phyloP scores from a whole-genome alignment of 106 monocot species.

The Posidonia australis region DNA sequence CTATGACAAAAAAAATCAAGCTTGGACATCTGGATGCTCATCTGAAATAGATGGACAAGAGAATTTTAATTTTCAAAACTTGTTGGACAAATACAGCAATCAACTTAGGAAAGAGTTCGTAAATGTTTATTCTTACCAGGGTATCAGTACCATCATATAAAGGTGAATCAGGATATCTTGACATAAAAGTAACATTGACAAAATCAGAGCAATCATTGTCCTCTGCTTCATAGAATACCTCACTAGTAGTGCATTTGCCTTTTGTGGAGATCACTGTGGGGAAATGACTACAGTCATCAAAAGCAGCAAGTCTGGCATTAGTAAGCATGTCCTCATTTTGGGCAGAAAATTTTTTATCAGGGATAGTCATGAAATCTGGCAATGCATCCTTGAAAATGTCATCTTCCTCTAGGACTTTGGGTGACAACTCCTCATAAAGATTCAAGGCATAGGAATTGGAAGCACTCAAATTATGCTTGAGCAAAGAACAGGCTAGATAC shows the following conservation, averaged over 20 bases:
- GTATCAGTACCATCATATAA: conserved; percentile 84
- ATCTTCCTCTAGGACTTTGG: conserved; percentile 50
- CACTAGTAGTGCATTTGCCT: conserved; percentile 22
- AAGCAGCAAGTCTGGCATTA: conserved; percentile 2
- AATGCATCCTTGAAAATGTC: conserved; percentile 83
- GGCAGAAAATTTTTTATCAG: conserved; percentile 37
- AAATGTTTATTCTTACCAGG: conserved; percentile 35
- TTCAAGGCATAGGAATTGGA: conserved; percentile 8
- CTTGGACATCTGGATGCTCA: conserved; percentile 81
- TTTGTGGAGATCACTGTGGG: conserved; percentile 14
- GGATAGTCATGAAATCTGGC: conserved; percentile 50
- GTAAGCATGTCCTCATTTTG: conserved; percentile 18
- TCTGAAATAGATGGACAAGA: conserved; percentile 37
- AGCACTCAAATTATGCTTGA: conserved; percentile 21
- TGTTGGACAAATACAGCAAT: not conserved
- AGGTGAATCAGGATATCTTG: conserved; percentile 64
- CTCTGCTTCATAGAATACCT: conserved; percentile 75
- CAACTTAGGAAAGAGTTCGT: not conserved
- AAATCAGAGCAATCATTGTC: conserved; percentile 63
- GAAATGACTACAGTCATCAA: conserved; percentile 14
- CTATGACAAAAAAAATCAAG: conserved; percentile 87
- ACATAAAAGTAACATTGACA: conserved; percentile 64
- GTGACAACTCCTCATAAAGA: conserved; percentile 7
- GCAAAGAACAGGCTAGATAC: conserved; percentile 63
- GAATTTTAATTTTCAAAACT: not conserved